These are phyloP conservation scores for Urochloa ruziziensis DNA, from an alignment of 176 grass and related monocot species.

Conservation along the genomic window DNA sequence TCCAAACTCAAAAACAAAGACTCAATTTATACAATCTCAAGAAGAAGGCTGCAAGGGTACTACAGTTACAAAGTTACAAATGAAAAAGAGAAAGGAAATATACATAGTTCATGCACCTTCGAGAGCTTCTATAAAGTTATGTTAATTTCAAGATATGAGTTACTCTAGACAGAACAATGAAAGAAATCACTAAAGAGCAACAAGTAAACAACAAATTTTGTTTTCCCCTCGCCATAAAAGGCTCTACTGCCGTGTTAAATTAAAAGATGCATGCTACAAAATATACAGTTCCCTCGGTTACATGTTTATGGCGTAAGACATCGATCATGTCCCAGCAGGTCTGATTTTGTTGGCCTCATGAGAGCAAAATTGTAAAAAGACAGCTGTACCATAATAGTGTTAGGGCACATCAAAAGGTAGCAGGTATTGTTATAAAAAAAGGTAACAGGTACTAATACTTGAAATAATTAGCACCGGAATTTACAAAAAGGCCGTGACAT, in stretches of 20 bases:
- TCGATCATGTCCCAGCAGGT: not conserved
- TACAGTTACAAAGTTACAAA: constrained; percentile 2
- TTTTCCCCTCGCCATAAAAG: not conserved
- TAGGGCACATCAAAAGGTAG: not conserved
- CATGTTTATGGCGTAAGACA: constrained; percentile 10
- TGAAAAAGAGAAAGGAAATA: not conserved
- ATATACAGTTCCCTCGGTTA: not conserved
- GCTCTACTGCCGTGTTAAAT: not conserved
- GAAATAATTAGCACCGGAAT: not conserved
- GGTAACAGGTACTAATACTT: not conserved
- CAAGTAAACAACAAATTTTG: not conserved
- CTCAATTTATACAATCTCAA: not conserved
- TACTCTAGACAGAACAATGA: not conserved
- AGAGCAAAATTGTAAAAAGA: not conserved
- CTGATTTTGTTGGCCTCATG: not conserved
- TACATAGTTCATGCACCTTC: not conserved
- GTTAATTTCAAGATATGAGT: not conserved
- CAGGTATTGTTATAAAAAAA: not conserved
- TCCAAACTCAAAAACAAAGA: constrained; percentile 17
- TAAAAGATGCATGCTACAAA: not conserved
- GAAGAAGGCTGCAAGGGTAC: not conserved
- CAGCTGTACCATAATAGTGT: not conserved
- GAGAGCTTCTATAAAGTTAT: not conserved
- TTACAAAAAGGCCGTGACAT: not conserved
- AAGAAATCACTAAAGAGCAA: not conserved